Percentiles rank a stretch among this genome's conserved stretches.
These are phyloP conservation scores for Sclerotinia glacialis DNA, from an alignment of 2,329 filamentous ascomycete genomes.

Conservation along the genomic window DNA sequence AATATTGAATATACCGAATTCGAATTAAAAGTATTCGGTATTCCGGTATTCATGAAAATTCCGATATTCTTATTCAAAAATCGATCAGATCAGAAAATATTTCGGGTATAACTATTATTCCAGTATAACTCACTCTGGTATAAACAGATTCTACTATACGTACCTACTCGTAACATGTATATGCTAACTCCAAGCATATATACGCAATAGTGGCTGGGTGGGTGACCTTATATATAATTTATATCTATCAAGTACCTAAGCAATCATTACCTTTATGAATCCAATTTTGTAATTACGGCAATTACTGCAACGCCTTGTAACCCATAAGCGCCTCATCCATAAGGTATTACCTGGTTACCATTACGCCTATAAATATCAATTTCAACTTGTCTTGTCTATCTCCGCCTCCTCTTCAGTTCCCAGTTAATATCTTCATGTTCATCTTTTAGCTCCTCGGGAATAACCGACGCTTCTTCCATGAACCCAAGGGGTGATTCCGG, in stretches of 20 bases:
- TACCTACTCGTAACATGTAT: too few relatives aligned
- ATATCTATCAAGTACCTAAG: neutral
- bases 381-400: neutral
- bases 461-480: neutral
- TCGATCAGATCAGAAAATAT: too few relatives aligned
- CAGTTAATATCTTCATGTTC: constrained; percentile 30
- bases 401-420: constrained; percentile 32
- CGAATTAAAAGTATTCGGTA: too few relatives aligned
- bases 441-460: constrained; percentile 20
- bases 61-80: too few relatives aligned
- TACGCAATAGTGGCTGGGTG: neutral
- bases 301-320: neutral
- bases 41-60: too few relatives aligned
- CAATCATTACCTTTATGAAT: neutral
- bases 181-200: neutral
- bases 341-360: constrained; percentile 10
- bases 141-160: too few relatives aligned
- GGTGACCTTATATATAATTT: neutral
- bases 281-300: neutral
- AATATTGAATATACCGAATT: too few relatives aligned
- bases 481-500: constrained; percentile 11
- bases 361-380: neutral
- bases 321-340: constrained; percentile 2
- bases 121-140: too few relatives aligned
- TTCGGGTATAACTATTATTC: too few relatives aligned